Base-by-base conservation (phyloP, 257 asterid species). In the Orobanche coerulescens region DNA sequence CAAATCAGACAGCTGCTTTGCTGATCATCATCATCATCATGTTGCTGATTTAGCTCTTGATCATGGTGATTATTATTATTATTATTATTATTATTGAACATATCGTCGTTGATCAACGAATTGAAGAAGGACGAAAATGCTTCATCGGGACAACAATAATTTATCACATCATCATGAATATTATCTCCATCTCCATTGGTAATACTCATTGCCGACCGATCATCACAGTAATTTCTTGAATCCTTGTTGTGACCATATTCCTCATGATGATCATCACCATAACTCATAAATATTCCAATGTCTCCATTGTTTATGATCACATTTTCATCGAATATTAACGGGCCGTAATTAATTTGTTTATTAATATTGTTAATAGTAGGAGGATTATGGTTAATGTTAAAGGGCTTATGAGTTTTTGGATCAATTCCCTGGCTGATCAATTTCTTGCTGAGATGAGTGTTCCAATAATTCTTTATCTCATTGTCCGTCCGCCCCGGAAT, bases 381-480 rank as follows among this genome's bases (percentile, higher is more conserved):
- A 40, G 13, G 49, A 46, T 2, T 47, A 5, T 15, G 20, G 15
- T 13, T 13, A 50, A 55, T 71, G 69, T 65, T 65, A 10, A 71
- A 52, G 24, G 88, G 88, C 68, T 75, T 80, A 81, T 87, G 94
- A 30, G 88, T 82, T 75, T 77, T 87, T 12, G 94, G 95, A 67
- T 87, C 85, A 2, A 87, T 80, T 19, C 95, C 94, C 78, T 84
- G 88, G 68, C 73, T 78, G 19, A 87, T 82, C 46, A 87, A 55
- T 73, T 86, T 86, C 61, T 81, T 79, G 66, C 84, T 74, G 9
- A 86, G 81, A 65, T 81, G 87, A 15, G 87, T 86, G 72, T 86
- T 86, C 87, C 95, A 86, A 24, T 83, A 86, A 49, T 86, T 86
- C 60, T 86, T 81, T 31, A 86, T 83, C 71, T 86, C 90, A 33